These are phyloP conservation scores for Salix suchowensis DNA, from an alignment of 345 rosid species.

Conservation along the genomic window DNA sequence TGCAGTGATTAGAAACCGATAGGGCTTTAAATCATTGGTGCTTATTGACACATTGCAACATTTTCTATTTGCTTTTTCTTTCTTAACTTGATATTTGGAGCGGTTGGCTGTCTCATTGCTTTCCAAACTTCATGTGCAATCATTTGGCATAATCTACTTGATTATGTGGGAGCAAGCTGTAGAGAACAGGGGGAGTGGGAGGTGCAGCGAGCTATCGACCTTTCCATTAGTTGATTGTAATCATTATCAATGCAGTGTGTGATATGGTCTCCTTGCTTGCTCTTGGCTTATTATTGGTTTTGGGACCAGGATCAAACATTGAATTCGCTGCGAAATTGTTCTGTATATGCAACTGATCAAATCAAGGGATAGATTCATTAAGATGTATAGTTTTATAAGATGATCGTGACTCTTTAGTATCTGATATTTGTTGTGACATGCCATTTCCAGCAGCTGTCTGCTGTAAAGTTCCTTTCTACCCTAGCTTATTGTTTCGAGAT, in stretches of 20 bases:
- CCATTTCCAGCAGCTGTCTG: neutral
- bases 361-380: neutral
- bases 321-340: neutral
- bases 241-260: neutral
- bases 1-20: neutral
- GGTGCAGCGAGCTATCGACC: neutral
- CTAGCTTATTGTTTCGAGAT: neutral
- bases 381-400: neutral
- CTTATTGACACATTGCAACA: neutral
- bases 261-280: constrained; percentile 2
- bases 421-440: neutral
- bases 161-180: neutral
- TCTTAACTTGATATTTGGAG: constrained; percentile 11
- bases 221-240: neutral
- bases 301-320: neutral
- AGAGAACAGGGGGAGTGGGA: neutral
- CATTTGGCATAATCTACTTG: neutral
- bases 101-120: constrained; percentile 9
- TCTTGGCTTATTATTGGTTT: constrained; percentile 5
- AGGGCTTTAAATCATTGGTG: neutral
- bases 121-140: neutral
- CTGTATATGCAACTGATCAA: neutral
- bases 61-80: neutral
- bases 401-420: neutral
- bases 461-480: neutral